Conservation (phyloP, 139 green algal species). For the Volvox africanus region DNA sequence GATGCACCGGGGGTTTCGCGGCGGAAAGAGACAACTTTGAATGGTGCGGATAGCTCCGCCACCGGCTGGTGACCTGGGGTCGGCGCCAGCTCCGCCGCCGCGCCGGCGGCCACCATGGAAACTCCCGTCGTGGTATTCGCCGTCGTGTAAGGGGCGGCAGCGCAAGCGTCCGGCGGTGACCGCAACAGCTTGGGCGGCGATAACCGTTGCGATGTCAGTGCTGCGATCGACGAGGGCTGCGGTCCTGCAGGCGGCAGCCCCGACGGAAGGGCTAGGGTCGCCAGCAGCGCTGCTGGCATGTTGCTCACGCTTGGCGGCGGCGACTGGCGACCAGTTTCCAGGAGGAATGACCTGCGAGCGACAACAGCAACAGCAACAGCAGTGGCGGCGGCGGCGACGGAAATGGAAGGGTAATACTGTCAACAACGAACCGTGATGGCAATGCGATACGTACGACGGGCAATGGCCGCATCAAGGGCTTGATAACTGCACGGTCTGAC, state of each 20-base stretch:
- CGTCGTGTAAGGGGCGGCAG: background rate
- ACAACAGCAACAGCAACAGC: background rate
- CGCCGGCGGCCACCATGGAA: background rate
- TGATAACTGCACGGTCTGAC: too few relatives aligned
- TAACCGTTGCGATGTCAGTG: too few relatives aligned
- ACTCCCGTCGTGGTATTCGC: background rate
- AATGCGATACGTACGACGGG: too few relatives aligned
- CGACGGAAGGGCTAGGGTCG: background rate
- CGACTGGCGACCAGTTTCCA: conserved; percentile 1
- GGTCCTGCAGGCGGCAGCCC: background rate
- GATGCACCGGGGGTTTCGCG: background rate
- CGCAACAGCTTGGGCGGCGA: too few relatives aligned
- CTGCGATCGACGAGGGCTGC: background rate
- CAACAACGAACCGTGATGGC: too few relatives aligned
- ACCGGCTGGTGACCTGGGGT: background rate
- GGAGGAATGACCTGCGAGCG: background rate
- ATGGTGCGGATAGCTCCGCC: background rate
- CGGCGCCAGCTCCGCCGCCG: background rate
- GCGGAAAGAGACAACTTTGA: conserved; percentile 1
- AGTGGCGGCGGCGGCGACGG: background rate
- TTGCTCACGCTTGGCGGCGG: background rate
- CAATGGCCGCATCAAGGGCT: too few relatives aligned
- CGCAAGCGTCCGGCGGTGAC: background rate
- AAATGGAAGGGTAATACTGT: too few relatives aligned
- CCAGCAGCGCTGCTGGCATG: background rate